A percentile compares a stretch with the other conserved stretches of the same genome.
These are phyloP conservation scores for Brasenia schreberi DNA, from an alignment of 164 flowering plant species.

Conservation along the genomic window DNA sequence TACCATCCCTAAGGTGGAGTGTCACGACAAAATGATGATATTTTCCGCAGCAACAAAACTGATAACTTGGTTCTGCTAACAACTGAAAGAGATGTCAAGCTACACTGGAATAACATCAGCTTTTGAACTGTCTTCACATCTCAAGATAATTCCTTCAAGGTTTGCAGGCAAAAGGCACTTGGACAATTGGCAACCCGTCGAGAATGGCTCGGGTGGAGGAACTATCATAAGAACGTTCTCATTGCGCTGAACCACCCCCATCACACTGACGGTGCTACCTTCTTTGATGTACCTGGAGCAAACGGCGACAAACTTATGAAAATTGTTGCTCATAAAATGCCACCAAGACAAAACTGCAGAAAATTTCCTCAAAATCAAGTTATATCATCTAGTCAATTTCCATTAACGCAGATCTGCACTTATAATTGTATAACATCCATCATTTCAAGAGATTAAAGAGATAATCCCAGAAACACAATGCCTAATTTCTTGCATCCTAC, in stretches of 20 bases:
- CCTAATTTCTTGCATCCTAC: no score
- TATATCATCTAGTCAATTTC: no score
- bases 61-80: neutral
- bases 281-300: constrained; percentile 50
- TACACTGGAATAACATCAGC: constrained; percentile 45
- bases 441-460: no score
- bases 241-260: constrained; percentile 63
- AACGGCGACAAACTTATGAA: neutral
- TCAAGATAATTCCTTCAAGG: constrained; percentile 55
- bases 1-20: neutral
- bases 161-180: constrained; percentile 48
- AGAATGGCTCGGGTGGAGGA: constrained; percentile 48
- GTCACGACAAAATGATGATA: neutral
- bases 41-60: neutral
- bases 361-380: no score
- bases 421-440: no score
- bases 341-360: no score
- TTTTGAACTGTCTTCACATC: constrained; percentile 53
- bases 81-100: constrained; percentile 1
- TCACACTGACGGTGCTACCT: constrained; percentile 64
- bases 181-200: constrained; percentile 57
- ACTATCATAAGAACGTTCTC: constrained; percentile 60
- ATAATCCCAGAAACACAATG: no score
- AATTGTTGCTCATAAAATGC: no score
- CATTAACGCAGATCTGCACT: no score